Evolutionary conservation across 768 basidiomycete genomes (phyloP).

Genomic region (Leucocoprinus leucothites): DNA sequence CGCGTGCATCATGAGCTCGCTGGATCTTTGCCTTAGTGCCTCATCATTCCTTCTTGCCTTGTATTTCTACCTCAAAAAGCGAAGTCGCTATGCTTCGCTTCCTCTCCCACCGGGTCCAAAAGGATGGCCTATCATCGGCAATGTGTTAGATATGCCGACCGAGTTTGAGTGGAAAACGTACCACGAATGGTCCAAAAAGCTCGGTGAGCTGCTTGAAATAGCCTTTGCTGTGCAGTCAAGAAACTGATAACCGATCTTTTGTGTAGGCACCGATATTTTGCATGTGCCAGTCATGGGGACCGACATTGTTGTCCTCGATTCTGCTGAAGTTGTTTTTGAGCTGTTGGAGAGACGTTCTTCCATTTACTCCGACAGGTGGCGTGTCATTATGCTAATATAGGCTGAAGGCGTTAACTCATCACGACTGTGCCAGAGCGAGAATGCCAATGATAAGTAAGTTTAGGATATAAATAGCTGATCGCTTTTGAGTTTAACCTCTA

Average conservation of each 20-base stretch:
- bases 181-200: constrained; percentile 35
- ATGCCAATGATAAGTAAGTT: constrained; percentile 19
- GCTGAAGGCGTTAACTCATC: background rate
- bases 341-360: constrained; percentile 39
- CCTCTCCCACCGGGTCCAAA: constrained; percentile 41
- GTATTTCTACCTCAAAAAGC: constrained; percentile 17
- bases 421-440: constrained; percentile 5
- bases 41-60: constrained; percentile 17
- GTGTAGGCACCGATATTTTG: constrained; percentile 27
- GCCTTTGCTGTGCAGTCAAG: background rate
- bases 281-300: constrained; percentile 25
- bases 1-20: background rate
- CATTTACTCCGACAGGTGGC: constrained; percentile 35
- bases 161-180: constrained; percentile 33
- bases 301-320: constrained; percentile 29
- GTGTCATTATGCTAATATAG: background rate
- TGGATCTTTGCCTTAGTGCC: constrained; percentile 14
- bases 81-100: constrained; percentile 7
- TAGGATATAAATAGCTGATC: background rate
- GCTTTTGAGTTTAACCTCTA: background rate
- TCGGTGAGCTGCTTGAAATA: constrained; percentile 21
- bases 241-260: background rate
- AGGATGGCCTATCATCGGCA: constrained; percentile 37
- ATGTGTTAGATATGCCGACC: constrained; percentile 35
- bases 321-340: constrained; percentile 32